Conservation (phyloP, 371 early-diverging fungal species). For the Mortierella sp. region DNA sequence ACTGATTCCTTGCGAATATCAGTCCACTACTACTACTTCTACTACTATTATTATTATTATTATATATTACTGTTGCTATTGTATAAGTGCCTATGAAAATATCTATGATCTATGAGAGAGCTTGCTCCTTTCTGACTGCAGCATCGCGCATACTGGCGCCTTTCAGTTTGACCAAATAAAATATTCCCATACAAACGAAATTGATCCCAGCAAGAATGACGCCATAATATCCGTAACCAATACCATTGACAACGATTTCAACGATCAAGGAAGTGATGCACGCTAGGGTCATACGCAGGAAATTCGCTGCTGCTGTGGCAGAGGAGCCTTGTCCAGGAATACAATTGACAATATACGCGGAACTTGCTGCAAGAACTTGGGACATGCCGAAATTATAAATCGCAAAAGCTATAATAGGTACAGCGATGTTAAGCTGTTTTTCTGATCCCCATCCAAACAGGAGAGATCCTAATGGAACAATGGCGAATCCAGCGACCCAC, state of each 20-base stretch:
- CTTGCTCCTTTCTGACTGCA: constrained; percentile 38
- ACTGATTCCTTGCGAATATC: not conserved
- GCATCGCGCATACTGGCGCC: constrained; percentile 42
- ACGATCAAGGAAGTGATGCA: constrained; percentile 66
- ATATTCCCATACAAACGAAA: constrained; percentile 35
- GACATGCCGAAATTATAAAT: constrained; percentile 73
- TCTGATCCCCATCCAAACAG: constrained; percentile 72
- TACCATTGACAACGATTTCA: constrained; percentile 28
- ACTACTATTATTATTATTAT: too few species aligned
- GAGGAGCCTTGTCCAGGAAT: constrained; percentile 71
- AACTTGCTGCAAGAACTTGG: constrained; percentile 64
- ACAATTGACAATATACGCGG: constrained; percentile 68
- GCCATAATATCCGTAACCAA: constrained; percentile 50
- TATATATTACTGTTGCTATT: too few species aligned
- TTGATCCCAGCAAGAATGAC: constrained; percentile 41
- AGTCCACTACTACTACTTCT: not conserved
- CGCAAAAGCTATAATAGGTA: constrained; percentile 67
- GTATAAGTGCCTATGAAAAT: too few species aligned
- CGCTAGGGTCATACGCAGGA: constrained; percentile 67
- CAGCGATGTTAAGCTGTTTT: constrained; percentile 63
- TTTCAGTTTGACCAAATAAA: constrained; percentile 41
- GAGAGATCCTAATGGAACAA: constrained; percentile 67
- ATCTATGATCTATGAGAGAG: not conserved
- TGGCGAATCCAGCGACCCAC: constrained; percentile 67
- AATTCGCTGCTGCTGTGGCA: constrained; percentile 70